Percentiles rank a stretch among this genome's conserved stretches.
These are phyloP conservation scores for Candida endomychidarum DNA, from an alignment of 805 yeast genomes.

Conservation along the genomic window DNA sequence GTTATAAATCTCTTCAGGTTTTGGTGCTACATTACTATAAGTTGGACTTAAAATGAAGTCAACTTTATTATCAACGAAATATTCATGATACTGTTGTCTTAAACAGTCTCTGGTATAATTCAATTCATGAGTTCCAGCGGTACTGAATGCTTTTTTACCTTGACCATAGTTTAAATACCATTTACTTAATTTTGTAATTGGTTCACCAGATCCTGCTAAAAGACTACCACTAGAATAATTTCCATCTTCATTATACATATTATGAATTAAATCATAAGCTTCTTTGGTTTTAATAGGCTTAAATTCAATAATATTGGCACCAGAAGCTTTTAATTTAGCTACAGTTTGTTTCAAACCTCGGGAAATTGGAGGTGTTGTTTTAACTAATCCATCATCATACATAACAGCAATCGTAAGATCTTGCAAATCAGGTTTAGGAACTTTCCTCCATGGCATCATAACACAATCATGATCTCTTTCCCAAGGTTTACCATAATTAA, in stretches of 20 bases:
- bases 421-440: slow-evolving; percentile 35
- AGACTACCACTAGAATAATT: slow-evolving; percentile 52
- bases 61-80: slow-evolving; percentile 51
- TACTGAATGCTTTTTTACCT: slow-evolving; percentile 48
- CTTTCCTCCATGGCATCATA: slow-evolving; percentile 55
- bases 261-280: slow-evolving; percentile 58
- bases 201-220: slow-evolving; percentile 65
- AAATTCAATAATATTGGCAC: slow-evolving; percentile 55
- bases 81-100: slow-evolving; percentile 56
- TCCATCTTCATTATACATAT: slow-evolving; percentile 67
- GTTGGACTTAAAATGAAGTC: slow-evolving; percentile 70
- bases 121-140: slow-evolving; percentile 53
- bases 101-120: slow-evolving; percentile 55
- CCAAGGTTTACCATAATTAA: slow-evolving; percentile 69
- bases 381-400: slow-evolving; percentile 63
- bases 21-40: slow-evolving; percentile 68
- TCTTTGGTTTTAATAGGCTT: slow-evolving; percentile 56
- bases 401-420: slow-evolving; percentile 60
- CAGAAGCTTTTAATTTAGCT: slow-evolving; percentile 55
- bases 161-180: slow-evolving; percentile 59
- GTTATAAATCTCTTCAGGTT: slow-evolving; percentile 58
- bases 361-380: slow-evolving; percentile 65
- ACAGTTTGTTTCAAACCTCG: slow-evolving; percentile 56
- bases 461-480: slow-evolving; percentile 43
- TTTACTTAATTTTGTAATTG: slow-evolving; percentile 59